phyloP scores from a whole-genome alignment of 2,329 filamentous ascomycete genomes.

The Diaporthe sp. region DNA sequence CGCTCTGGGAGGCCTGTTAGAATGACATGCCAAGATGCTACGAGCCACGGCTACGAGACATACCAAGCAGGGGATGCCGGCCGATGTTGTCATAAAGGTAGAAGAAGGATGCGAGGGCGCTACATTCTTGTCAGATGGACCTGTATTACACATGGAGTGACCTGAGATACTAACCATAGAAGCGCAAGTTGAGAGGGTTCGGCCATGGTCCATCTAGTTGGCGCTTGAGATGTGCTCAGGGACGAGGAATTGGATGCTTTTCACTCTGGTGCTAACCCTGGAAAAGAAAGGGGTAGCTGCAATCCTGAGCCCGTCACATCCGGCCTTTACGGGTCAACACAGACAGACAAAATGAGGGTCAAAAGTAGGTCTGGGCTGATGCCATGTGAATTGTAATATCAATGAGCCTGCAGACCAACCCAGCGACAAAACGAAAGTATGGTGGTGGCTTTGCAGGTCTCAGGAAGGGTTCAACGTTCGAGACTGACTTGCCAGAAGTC shows the following conservation, averaged over 20 bases:
- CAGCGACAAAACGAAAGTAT: neutral
- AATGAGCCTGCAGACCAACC: neutral
- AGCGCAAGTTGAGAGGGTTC: slow-evolving; percentile 35
- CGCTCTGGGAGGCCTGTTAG: slow-evolving; percentile 54
- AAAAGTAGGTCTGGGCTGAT: neutral
- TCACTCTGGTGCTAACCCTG: slow-evolving; percentile 9
- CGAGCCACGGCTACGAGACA: neutral
- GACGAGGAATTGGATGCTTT: neutral
- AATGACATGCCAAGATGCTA: neutral
- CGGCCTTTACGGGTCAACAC: neutral
- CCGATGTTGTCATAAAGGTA: slow-evolving; percentile 50
- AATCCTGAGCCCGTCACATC: slow-evolving; percentile 6
- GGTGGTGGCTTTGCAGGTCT: neutral
- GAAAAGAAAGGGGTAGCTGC: slow-evolving; percentile 19
- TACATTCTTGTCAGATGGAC: slow-evolving; percentile 13
- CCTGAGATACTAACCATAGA: slow-evolving; percentile 26
- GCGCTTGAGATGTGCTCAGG: neutral
- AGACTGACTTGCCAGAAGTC: slow-evolving; percentile 8
- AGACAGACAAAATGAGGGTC: slow-evolving; percentile 1
- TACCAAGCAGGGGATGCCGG: slow-evolving; percentile 64
- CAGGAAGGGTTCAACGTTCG: neutral
- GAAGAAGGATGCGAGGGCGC: slow-evolving; percentile 36
- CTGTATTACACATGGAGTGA: neutral
- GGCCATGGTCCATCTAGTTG: slow-evolving; percentile 30
- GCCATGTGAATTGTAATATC: neutral